Percentiles rank a stretch among this genome's conserved stretches.
Conservation (phyloP, 305 asterid species). For the Solanum hybrid region DNA sequence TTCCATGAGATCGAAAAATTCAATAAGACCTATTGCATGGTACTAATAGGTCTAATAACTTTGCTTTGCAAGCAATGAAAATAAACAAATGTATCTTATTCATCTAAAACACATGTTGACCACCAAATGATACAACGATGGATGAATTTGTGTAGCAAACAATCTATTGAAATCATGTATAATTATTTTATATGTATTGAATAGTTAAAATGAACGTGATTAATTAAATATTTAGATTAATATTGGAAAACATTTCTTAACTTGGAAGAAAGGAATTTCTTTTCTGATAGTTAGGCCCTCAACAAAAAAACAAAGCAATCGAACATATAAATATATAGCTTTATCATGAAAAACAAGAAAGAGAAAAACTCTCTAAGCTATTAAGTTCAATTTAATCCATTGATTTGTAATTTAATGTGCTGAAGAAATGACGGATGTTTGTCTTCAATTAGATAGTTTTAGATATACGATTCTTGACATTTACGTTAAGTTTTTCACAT, state of each 20-base stretch:
- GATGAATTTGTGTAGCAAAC: not conserved
- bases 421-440: not conserved
- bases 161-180: not conserved
- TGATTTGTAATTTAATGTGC: no score
- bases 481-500: not conserved
- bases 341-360: not conserved
- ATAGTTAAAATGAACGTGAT: not conserved
- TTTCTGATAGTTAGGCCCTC: not conserved
- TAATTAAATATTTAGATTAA: not conserved
- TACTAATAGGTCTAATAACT: no score
- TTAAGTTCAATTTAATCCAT: no score
- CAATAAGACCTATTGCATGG: not conserved
- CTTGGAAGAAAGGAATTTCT: not conserved
- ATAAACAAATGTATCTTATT: no score
- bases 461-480: not conserved
- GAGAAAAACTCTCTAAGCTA: no score
- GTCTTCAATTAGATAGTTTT: not conserved
- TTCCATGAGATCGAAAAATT: not conserved
- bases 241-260: not conserved
- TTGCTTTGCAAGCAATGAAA: not conserved
- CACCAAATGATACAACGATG: not conserved
- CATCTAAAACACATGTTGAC: not conserved
- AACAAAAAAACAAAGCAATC: not conserved
- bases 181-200: not conserved
- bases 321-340: not conserved